Percentiles rank a stretch among this genome's conserved stretches.
phyloP scores from a whole-genome alignment of 2,329 filamentous ascomycete genomes.

The Phaeophleospora eucalypticola region DNA sequence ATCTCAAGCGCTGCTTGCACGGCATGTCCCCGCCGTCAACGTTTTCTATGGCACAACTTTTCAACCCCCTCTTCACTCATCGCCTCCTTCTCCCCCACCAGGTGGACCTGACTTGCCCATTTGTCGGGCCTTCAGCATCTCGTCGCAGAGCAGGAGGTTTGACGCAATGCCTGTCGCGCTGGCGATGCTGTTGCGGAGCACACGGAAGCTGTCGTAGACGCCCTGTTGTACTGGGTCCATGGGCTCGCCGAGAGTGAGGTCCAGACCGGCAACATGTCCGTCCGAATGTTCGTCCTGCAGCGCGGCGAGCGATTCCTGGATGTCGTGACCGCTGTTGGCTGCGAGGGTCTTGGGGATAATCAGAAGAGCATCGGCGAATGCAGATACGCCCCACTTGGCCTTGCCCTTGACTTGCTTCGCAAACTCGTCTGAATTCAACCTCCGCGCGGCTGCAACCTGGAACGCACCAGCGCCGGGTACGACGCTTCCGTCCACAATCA shows the following conservation, averaged over 20 bases:
- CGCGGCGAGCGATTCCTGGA: slow-evolving; percentile 85
- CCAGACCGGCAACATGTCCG: slow-evolving; percentile 79
- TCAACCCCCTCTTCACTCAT: too few relatives aligned
- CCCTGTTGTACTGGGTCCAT: slow-evolving; percentile 94
- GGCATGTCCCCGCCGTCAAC: too few relatives aligned
- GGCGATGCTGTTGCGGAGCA: slow-evolving; percentile 87
- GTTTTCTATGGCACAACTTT: too few relatives aligned
- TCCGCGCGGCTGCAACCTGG: slow-evolving; percentile 86
- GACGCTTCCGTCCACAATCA: slow-evolving; percentile 96
- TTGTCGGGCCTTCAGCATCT: slow-evolving; percentile 94
- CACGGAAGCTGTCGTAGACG: slow-evolving; percentile 93
- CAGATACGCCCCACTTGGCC: slow-evolving; percentile 90
- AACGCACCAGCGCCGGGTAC: slow-evolving; percentile 93
- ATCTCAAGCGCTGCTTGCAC: too few relatives aligned
- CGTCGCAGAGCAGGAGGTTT: slow-evolving; percentile 91
- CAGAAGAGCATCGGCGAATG: slow-evolving; percentile 90
- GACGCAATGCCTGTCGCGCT: slow-evolving; percentile 93
- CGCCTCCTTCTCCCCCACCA: slow-evolving; percentile 26
- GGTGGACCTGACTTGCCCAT: slow-evolving; percentile 57
- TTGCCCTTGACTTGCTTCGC: slow-evolving; percentile 93
- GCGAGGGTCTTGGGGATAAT: slow-evolving; percentile 97
- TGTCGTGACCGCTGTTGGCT: slow-evolving; percentile 91
- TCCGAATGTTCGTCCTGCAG: slow-evolving; percentile 82
- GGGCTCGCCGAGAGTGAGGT: slow-evolving; percentile 79
- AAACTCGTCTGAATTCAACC: slow-evolving; percentile 83